Base-by-base conservation (phyloP, 2,329 filamentous ascomycete species). In the Endocalyx cinctus region DNA sequence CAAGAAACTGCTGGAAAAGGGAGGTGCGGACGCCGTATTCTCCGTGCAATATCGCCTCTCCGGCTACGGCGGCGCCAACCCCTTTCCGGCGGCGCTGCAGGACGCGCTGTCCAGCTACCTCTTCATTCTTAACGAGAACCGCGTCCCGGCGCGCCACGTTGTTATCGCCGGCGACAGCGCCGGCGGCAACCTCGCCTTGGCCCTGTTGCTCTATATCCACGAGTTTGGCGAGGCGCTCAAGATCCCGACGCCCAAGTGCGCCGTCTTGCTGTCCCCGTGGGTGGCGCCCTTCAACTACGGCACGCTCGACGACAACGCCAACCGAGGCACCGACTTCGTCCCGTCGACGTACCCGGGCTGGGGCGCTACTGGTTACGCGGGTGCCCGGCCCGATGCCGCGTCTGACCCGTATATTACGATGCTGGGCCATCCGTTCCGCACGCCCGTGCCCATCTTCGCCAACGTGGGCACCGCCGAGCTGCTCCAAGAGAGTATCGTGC, bases 1-100 rank as follows among this genome's bases (percentile, higher is more conserved):
- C 4, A 47, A 52, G 30, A 59, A 52, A 2, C 36, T 69, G 0
- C 43, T 64, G 14, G 50, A 54, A 15, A 48, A 62, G 34, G 53
- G 54, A 1, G 49, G 47, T 8, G 55, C 50, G 10, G 58, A 59
- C 2, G 59, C 62, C 33, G 47, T 69, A 29, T 57, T 69, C 31
- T 47, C 48, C 17, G 63, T 64, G 2, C 62, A 67, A 36, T 72
- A 72, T 49, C 60, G 69, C 1, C 58, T 72, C 10, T 58, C 52
- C 1, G 58, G 64, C 22, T 58, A 64, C 0, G 42, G 39, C 5
- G 60, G 64, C 20, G 17, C 28, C 2, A 35, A 44, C 35, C 59
- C 55, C 0, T 72, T 70, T 47, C 69, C 68, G 3, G 67, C 68
- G 1, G 62, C 63, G 4, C 46, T 70, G 2, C 67, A 71, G 45